Evolutionary conservation across 345 rosid genomes (phyloP).

Genomic region (Barbarea vulgaris): DNA sequence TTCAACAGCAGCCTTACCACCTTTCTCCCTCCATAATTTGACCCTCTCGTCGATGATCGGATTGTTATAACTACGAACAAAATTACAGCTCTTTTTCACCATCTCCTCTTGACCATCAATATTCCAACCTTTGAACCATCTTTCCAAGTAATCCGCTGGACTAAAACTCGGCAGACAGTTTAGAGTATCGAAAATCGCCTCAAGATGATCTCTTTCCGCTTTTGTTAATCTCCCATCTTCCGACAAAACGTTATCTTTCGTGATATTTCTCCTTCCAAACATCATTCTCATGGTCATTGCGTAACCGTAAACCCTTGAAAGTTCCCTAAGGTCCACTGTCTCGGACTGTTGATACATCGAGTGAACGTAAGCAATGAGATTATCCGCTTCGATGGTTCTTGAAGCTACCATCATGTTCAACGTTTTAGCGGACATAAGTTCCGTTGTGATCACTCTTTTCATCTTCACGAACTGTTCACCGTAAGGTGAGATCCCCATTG

Average conservation of each 20-base stretch:
- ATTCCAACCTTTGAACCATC: slow-evolving; percentile 38
- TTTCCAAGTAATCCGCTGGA: slow-evolving; percentile 15
- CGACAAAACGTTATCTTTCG: not conserved
- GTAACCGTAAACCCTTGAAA: slow-evolving; percentile 37
- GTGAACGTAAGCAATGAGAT: slow-evolving; percentile 44
- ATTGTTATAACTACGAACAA: slow-evolving; percentile 42
- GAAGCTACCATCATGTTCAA: slow-evolving; percentile 37
- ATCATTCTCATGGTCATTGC: slow-evolving; percentile 35
- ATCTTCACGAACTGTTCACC: slow-evolving; percentile 52
- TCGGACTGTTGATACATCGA: slow-evolving; percentile 40
- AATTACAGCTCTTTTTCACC: not conserved
- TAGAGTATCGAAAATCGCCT: slow-evolving; percentile 26
- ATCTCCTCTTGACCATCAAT: slow-evolving; percentile 48
- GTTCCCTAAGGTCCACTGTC: slow-evolving; percentile 19
- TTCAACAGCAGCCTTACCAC: slow-evolving; percentile 34
- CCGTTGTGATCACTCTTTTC: slow-evolving; percentile 45
- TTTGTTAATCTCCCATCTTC: slow-evolving; percentile 32
- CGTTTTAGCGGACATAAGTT: slow-evolving; percentile 30
- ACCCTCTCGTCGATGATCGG: slow-evolving; percentile 46
- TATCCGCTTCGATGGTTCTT: slow-evolving; percentile 53
- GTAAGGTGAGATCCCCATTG: slow-evolving; percentile 22
- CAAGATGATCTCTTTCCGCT: slow-evolving; percentile 30
- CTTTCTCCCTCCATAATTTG: slow-evolving; percentile 34
- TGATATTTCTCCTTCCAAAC: slow-evolving; percentile 35
- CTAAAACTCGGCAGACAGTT: slow-evolving; percentile 24